A percentile compares a stretch with the other conserved stretches of the same genome.
phyloP scores from a whole-genome alignment of 73 alveolate species.

The Durusdinium trenchii region DNA sequence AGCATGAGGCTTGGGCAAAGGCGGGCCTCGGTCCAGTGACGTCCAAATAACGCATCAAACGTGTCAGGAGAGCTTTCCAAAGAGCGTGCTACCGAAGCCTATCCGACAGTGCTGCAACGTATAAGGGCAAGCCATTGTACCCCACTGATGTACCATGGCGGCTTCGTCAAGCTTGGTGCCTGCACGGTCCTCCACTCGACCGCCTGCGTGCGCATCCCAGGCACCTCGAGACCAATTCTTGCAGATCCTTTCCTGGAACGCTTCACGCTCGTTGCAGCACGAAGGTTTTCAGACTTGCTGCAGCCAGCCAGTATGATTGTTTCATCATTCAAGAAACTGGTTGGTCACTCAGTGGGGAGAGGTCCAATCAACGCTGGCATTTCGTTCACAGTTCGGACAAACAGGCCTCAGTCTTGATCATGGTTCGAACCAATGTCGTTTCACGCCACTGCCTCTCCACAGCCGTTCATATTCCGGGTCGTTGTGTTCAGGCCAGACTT shows the following conservation, averaged over 20 bases:
- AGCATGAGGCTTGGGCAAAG: background rate
- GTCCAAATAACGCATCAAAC: too few relatives aligned
- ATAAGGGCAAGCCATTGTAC: background rate
- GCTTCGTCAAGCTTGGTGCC: background rate
- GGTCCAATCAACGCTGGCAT: background rate
- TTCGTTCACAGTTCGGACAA: background rate
- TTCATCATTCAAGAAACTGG: background rate
- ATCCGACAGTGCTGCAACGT: too few relatives aligned
- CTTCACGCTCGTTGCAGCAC: too few relatives aligned
- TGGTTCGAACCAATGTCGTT: background rate
- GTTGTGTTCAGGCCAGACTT: too few relatives aligned
- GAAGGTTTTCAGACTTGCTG: too few relatives aligned
- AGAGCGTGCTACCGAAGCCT: background rate
- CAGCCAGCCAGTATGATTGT: background rate
- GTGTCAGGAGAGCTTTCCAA: background rate
- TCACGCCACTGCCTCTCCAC: background rate
- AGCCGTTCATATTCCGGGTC: background rate
- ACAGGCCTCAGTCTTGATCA: background rate
- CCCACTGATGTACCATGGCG: background rate
- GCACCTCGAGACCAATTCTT: background rate
- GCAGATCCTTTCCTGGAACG: too few relatives aligned
- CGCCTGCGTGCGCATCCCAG: too few relatives aligned
- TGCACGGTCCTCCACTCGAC: too few relatives aligned
- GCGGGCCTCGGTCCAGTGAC: too few relatives aligned
- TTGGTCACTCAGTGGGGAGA: too few relatives aligned